Conservation (phyloP, 2,329 filamentous ascomycete genomes). For the Didymellaceae sp. region DNA sequence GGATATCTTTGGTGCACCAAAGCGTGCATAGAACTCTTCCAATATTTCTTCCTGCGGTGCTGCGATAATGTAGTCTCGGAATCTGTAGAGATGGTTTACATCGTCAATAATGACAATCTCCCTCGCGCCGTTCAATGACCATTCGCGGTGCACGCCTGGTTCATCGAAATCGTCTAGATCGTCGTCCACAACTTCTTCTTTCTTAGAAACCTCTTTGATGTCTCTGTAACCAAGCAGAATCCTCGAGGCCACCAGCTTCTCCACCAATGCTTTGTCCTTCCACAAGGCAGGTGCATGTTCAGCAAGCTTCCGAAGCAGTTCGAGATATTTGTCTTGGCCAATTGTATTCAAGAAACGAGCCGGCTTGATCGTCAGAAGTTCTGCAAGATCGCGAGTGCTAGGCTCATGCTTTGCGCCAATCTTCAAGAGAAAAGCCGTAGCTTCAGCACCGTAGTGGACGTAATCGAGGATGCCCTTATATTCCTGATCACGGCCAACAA, state of each 20-base stretch:
- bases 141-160: constrained; percentile 66
- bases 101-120: constrained; percentile 73
- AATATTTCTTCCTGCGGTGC: constrained; percentile 88
- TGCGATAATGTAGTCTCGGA: constrained; percentile 82
- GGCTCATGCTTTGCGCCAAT: constrained; percentile 93
- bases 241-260: constrained; percentile 73
- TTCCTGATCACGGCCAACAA: constrained; percentile 73
- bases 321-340: constrained; percentile 85
- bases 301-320: constrained; percentile 79
- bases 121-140: constrained; percentile 74
- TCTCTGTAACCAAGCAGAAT: constrained; percentile 88
- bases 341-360: constrained; percentile 80
- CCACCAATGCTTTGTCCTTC: constrained; percentile 79
- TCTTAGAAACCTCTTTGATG: constrained; percentile 62
- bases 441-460: constrained; percentile 87
- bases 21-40: constrained; percentile 81
- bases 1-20: constrained; percentile 80
- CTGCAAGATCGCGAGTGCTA: constrained; percentile 82
- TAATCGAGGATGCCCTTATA: constrained; percentile 97
- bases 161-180: constrained; percentile 56
- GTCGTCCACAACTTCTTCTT: constrained; percentile 44
- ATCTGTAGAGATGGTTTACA: constrained; percentile 72
- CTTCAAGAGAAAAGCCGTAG: constrained; percentile 85
- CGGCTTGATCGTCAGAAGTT: constrained; percentile 82
- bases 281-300: constrained; percentile 74